Percentiles rank a stretch among this genome's conserved stretches.
Evolutionary conservation across 192 early-diverging fungal genomes (phyloP).

Genomic region (Thamnidium elegans): DNA sequence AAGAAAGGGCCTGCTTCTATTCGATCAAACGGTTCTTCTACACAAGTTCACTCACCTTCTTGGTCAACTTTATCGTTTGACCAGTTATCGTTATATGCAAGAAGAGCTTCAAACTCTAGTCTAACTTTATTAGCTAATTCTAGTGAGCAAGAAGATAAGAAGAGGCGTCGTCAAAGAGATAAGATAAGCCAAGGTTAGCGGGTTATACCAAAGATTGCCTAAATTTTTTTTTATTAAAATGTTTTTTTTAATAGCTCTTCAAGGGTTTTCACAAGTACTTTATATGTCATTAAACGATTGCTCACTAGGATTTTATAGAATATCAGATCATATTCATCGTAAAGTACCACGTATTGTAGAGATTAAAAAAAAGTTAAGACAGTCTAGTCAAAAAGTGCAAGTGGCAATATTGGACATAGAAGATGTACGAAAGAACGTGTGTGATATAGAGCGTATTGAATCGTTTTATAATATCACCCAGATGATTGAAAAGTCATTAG

Average conservation of each 20-base stretch:
- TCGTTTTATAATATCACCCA: conserved; percentile 19
- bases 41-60: conserved; percentile 1
- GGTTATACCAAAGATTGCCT: no score
- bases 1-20: conserved; percentile 7
- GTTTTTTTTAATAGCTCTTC: conserved; percentile 9
- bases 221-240: neutral
- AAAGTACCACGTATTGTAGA: conserved; percentile 26
- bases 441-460: conserved; percentile 16
- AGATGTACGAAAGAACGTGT: conserved; percentile 22
- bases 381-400: conserved; percentile 8
- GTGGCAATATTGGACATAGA: conserved; percentile 22
- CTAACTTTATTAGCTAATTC: conserved; percentile 13
- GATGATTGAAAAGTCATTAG: conserved; percentile 22
- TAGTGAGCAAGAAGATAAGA: conserved; percentile 14
- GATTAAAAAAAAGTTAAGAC: neutral
- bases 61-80: conserved; percentile 32
- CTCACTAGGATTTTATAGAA: conserved; percentile 22
- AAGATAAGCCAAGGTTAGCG: conserved; percentile 3
- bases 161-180: neutral
- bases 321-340: conserved; percentile 32
- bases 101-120: conserved; percentile 28
- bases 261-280: conserved; percentile 2
- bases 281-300: conserved; percentile 24
- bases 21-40: conserved; percentile 6
- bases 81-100: conserved; percentile 25